Percentiles rank a stretch among this genome's conserved stretches.
These are phyloP conservation scores for Hyaloscypha finlandica DNA, from an alignment of 495 filamentous ascomycete genomes.

Conservation along the genomic window DNA sequence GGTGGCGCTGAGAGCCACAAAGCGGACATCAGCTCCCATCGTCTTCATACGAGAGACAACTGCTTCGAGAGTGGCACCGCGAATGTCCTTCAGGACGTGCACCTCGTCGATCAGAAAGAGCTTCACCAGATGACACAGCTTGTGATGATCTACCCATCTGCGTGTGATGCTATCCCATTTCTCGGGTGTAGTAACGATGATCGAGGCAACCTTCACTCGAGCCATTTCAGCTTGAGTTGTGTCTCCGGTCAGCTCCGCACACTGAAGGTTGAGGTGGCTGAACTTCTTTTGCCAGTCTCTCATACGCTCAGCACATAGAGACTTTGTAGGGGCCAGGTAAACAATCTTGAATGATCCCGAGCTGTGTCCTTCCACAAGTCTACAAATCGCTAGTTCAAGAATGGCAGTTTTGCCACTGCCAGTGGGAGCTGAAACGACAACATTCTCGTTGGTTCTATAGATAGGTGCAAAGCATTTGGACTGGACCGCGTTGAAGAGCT, in stretches of 20 bases:
- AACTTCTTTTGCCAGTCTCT: conserved; percentile 90
- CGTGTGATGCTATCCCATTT: conserved; percentile 99
- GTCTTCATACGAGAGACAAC: conserved; percentile 97
- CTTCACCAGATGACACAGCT: conserved; percentile 81
- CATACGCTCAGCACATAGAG: conserved; percentile 80
- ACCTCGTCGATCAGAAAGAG: conserved; percentile 96
- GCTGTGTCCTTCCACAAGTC: conserved; percentile 60
- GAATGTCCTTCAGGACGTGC: conserved; percentile 86
- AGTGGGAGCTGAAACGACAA: conserved; percentile 88
- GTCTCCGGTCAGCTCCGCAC: conserved; percentile 90
- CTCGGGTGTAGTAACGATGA: conserved; percentile 96
- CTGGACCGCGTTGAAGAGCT: conserved; percentile 88
- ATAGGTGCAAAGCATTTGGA: conserved; percentile 79
- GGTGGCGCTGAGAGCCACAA: conserved; percentile 90
- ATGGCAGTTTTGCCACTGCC: conserved; percentile 93
- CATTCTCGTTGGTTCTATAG: conserved; percentile 76
- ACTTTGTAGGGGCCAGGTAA: conserved; percentile 94
- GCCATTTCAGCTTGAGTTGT: conserved; percentile 74
- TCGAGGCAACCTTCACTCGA: conserved; percentile 76
- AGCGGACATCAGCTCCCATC: conserved; percentile 81
- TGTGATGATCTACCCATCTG: conserved; percentile 90
- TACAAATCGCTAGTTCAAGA: conserved; percentile 90
- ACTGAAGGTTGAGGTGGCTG: conserved; percentile 67
- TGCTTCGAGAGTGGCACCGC: conserved; percentile 92
- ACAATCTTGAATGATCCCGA: conserved; percentile 85